Evolutionary conservation across 352 stramenopile species (phyloP).

Genomic region (Pythium monospermum): DNA sequence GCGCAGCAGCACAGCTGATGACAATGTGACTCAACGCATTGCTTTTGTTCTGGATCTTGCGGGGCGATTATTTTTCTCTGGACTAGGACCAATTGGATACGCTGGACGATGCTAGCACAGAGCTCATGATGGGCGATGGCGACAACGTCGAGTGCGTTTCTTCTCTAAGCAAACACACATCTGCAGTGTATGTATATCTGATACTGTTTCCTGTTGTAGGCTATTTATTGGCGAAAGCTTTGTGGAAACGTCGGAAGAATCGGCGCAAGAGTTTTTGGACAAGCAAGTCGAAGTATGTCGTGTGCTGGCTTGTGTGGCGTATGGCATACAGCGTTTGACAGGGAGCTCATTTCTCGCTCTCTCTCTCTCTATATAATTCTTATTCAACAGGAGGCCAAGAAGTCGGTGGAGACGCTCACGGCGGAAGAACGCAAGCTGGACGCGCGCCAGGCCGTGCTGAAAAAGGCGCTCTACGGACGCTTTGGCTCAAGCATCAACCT

Average conservation of each 20-base stretch:
- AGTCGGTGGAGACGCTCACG: constrained; percentile 75
- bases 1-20: no score
- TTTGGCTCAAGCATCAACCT: constrained; percentile 97
- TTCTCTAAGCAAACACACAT: no score
- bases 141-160: constrained; percentile 68
- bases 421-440: constrained; percentile 87
- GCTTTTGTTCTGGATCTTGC: no score
- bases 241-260: constrained; percentile 92
- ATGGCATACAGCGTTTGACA: no score
- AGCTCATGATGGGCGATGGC: constrained; percentile 96
- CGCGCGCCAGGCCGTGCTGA: constrained; percentile 88
- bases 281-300: constrained; percentile 66
- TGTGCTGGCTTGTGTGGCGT: not conserved
- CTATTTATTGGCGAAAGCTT: constrained; percentile 96
- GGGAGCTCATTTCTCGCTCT: no score
- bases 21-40: no score
- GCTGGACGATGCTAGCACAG: constrained; percentile 95
- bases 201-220: no score
- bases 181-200: no score
- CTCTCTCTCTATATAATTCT: no score
- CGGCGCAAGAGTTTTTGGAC: constrained; percentile 92
- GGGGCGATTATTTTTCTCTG: no score
- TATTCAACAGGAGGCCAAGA: constrained; percentile 41
- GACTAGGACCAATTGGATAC: constrained; percentile 93
- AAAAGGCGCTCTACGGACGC: constrained; percentile 93